Conservation (phyloP, 176 grass and related monocot species). For the Thalia dealbata region DNA sequence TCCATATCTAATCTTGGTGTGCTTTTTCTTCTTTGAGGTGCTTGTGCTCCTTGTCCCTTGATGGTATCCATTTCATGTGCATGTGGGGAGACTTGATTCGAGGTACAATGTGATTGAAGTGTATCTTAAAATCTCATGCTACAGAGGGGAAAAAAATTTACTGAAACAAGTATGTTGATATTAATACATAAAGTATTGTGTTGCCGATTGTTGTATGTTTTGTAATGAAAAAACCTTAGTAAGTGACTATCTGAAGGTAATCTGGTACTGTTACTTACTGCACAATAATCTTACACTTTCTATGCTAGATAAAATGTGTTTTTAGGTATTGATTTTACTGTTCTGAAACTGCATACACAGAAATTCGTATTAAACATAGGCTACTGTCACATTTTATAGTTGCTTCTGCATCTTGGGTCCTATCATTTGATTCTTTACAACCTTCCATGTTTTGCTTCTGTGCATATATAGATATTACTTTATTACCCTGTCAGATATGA, state of each 20-base stretch:
- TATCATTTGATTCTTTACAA: not conserved
- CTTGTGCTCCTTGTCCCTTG: conserved; percentile 79
- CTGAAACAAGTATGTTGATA: not conserved
- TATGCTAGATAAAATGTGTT: not conserved
- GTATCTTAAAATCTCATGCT: conserved; percentile 24
- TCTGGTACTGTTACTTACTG: not conserved
- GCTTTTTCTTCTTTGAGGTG: conserved; percentile 44
- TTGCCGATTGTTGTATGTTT: not conserved
- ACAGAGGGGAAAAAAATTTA: no score
- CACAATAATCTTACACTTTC: not conserved
- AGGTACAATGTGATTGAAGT: conserved; percentile 60
- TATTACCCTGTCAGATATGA: not conserved
- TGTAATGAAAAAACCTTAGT: not conserved
- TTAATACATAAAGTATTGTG: not conserved
- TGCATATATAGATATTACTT: not conserved
- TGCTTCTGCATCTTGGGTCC: not conserved
- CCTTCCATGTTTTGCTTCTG: not conserved
- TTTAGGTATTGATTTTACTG: not conserved
- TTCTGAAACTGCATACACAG: not conserved
- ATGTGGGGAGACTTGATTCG: conserved; percentile 73
- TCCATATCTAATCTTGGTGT: conserved; percentile 10
- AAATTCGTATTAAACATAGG: not conserved
- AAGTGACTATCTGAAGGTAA: not conserved
- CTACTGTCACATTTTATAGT: not conserved
- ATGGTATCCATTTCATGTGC: conserved; percentile 88